Conservation (phyloP, 1,284 basidiomycete species). For the Stereum hirsutum region DNA sequence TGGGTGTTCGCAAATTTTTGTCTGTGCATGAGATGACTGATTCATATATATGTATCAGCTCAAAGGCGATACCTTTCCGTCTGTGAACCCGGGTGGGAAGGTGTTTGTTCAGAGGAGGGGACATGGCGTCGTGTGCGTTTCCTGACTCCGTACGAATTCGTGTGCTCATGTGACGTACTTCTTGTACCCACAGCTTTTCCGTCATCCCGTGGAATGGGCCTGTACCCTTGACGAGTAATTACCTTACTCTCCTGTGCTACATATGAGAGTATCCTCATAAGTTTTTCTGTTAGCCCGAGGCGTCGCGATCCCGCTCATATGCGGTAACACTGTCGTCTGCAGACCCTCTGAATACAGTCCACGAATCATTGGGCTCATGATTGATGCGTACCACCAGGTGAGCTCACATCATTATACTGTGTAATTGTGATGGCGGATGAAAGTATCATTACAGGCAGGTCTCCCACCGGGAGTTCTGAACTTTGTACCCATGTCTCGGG, state of each 20-base stretch:
- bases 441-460: slow-evolving; percentile 31
- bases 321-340: slow-evolving; percentile 57
- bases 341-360: slow-evolving; percentile 54
- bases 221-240: slow-evolving; percentile 30
- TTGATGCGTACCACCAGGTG: slow-evolving; percentile 39
- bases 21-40: no score
- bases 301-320: slow-evolving; percentile 43
- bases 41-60: no score
- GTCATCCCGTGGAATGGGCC: slow-evolving; percentile 35
- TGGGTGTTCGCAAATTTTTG: no score
- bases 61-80: slow-evolving; percentile 22
- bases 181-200: slow-evolving; percentile 12
- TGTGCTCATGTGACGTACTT: slow-evolving; percentile 3
- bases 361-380: slow-evolving; percentile 36
- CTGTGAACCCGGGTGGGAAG: slow-evolving; percentile 19
- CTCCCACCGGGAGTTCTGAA: slow-evolving; percentile 55
- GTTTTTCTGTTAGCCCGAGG: no score
- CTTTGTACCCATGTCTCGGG: slow-evolving; percentile 41
- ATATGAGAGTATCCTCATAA: no score
- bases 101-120: slow-evolving; percentile 21
- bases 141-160: background rate
- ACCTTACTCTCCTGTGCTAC: no score
- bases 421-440: background rate
- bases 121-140: slow-evolving; percentile 23
- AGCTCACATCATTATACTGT: background rate